Evolutionary conservation across 257 asterid species (phyloP), one percentile per base, ranked within the genome.

Genomic region (Gentiana macrophylla): DNA sequence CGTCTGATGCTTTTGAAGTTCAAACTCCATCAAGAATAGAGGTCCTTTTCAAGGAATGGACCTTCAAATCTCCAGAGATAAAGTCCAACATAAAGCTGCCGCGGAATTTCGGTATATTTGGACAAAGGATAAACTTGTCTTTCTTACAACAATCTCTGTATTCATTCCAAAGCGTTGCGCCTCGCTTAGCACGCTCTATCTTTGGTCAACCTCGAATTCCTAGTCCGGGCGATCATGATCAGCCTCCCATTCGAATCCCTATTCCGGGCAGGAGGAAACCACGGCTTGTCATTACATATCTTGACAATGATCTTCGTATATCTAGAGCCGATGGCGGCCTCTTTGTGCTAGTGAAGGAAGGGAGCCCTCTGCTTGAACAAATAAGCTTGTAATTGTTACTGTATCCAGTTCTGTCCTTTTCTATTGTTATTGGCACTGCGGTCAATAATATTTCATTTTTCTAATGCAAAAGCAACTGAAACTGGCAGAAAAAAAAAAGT

Each of bases 311-410:
- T 78, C 52, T 88, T 57, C 79, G 98, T 49, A 82, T 88, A 61
- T 92, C 97, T 32, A 81, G 95, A 71, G 98, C 95, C 1, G 98
- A 92, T 68, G 98, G 95, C 52, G 97, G 97, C 37, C 77, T 92
- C 52, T 92, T 92, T 64, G 97, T 92, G 79, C 94, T 88, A 37
- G 89, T 82, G 8, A 88, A 78, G 83, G 97, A 88, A 81, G 97
- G 97, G 61, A 81, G 94, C 60, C 57, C 90, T 12, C 94, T 91
- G 51, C 57, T 87, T 46, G 77, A 82, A 60, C 76, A 72, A 72
- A 61, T 82, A 71, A 64, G 59, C 74, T 50, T 72, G 56, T 70
- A 56, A 24, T 24, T 24, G 24, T 24, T 24, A 24, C 24, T 24
- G 24, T 24, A 24, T 24, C 24, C 24, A 24, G 24, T 24, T 24